Percentiles rank a stretch among this genome's conserved stretches.
These are phyloP conservation scores for Xylaria grammica DNA, from an alignment of 495 filamentous ascomycete genomes.

Conservation along the genomic window DNA sequence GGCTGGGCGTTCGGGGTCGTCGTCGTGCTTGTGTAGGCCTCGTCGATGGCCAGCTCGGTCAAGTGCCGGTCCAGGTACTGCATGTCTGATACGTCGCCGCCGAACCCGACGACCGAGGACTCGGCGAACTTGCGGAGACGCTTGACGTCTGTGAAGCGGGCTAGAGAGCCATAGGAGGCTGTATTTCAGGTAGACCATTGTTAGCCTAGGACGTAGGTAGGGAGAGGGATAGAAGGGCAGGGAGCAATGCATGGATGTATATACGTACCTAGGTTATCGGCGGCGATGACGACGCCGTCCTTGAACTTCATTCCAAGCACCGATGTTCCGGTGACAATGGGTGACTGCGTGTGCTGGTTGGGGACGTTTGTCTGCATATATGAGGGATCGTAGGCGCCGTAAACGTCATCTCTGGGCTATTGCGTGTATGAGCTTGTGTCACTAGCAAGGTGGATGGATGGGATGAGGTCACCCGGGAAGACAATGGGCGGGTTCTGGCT, in stretches of 20 bases:
- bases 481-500: constrained; percentile 33
- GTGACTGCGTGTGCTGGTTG: constrained; percentile 84
- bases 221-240: constrained; percentile 5
- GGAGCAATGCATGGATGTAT: constrained; percentile 7
- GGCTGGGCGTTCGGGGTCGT: constrained; percentile 43
- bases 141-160: constrained; percentile 95
- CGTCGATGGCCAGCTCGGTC: constrained; percentile 80
- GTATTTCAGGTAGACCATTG: constrained; percentile 24
- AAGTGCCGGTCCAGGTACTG: constrained; percentile 94
- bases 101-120: constrained; percentile 80
- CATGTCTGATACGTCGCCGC: constrained; percentile 97
- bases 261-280: constrained; percentile 87
- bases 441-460: background rate
- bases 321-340: constrained; percentile 94
- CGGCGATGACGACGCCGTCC: constrained; percentile 92
- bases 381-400: constrained; percentile 87
- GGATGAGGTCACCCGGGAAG: background rate
- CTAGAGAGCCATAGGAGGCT: constrained; percentile 98
- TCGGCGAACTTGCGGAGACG: constrained; percentile 82
- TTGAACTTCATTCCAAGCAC: constrained; percentile 94
- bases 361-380: constrained; percentile 73
- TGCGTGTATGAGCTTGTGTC: constrained; percentile 20
- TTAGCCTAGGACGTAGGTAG: constrained; percentile 10
- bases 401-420: constrained; percentile 93
- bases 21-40: constrained; percentile 71